Evolutionary conservation across 75 land plant species (phyloP).

Genomic region (Picea sitchensis): DNA sequence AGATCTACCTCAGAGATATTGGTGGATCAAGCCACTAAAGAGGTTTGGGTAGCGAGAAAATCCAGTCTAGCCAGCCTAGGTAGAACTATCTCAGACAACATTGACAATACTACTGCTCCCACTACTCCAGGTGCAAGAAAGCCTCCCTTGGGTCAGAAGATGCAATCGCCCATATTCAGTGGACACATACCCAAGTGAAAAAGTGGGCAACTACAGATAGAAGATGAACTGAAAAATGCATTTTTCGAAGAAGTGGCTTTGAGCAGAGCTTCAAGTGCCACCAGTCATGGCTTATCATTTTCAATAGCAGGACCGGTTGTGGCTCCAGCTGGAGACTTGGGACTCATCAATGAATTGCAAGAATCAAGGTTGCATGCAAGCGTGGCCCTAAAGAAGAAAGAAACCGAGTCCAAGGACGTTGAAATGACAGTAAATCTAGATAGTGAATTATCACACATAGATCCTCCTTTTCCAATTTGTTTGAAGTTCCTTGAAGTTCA

Average conservation of each 20-base stretch:
- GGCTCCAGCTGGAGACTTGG: not conserved
- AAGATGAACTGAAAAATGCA: not conserved
- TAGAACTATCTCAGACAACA: not conserved
- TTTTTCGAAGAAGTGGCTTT: not conserved
- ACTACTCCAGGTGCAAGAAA: not conserved
- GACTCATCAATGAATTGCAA: not conserved
- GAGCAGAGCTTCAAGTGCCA: not conserved
- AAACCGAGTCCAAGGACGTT: not conserved
- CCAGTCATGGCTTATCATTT: not conserved
- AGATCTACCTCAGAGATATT: not conserved
- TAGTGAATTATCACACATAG: no score
- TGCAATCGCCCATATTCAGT: not conserved
- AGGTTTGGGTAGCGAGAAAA: not conserved
- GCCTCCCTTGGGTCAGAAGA: not conserved
- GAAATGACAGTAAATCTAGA: no score
- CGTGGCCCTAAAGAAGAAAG: not conserved
- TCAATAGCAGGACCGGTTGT: constrained; percentile 1
- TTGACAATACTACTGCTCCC: not conserved
- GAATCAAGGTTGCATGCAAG: constrained; percentile 1
- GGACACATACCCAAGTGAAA: constrained; percentile 6
- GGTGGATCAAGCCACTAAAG: not conserved
- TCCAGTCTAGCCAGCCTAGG: not conserved
- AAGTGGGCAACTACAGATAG: not conserved
- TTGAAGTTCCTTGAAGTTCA: constrained; percentile 53
- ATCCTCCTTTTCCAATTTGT: constrained; percentile 32